Evolutionary conservation across 2,329 filamentous ascomycete species (phyloP).

Genomic region (Myotisia sp.): DNA sequence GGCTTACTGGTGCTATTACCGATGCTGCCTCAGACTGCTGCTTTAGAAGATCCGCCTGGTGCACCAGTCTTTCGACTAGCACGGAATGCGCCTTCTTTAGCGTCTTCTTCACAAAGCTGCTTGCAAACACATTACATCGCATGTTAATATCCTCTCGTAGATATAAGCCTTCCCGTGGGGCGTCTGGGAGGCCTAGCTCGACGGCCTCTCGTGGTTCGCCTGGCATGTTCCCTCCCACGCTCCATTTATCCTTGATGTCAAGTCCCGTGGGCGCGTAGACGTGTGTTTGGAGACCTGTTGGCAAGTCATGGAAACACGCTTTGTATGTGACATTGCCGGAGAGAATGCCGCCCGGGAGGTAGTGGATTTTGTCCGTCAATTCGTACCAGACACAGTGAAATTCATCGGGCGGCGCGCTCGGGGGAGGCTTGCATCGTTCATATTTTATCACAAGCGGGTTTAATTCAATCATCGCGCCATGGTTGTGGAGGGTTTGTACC

Average conservation of each 20-base stretch:
- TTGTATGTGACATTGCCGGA: slow-evolving; percentile 61
- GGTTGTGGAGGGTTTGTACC: slow-evolving; percentile 60
- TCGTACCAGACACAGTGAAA: slow-evolving; percentile 61
- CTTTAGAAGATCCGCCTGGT: slow-evolving; percentile 34
- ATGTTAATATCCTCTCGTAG: slow-evolving; percentile 76
- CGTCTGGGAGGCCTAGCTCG: slow-evolving; percentile 49
- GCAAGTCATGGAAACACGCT: slow-evolving; percentile 62
- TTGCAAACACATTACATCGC: slow-evolving; percentile 63
- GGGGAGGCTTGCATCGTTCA: slow-evolving; percentile 52
- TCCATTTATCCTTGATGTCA: slow-evolving; percentile 67
- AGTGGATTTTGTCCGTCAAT: slow-evolving; percentile 61
- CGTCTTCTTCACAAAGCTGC: slow-evolving; percentile 66
- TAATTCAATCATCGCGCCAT: slow-evolving; percentile 71
- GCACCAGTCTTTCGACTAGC: slow-evolving; percentile 51
- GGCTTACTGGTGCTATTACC: too few species aligned
- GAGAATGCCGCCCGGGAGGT: slow-evolving; percentile 52
- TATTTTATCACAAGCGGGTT: slow-evolving; percentile 69
- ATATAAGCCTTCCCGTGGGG: slow-evolving; percentile 57
- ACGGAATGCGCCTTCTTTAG: slow-evolving; percentile 59
- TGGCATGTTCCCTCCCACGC: slow-evolving; percentile 54
- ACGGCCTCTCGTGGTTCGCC: slow-evolving; percentile 52
- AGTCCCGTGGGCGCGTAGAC: slow-evolving; percentile 70
- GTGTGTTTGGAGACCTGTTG: slow-evolving; percentile 64
- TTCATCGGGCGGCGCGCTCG: slow-evolving; percentile 56
- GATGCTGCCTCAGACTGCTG: too few species aligned